phyloP scores from a whole-genome alignment of 257 asterid genomes.

The Solanum tacnaense region DNA sequence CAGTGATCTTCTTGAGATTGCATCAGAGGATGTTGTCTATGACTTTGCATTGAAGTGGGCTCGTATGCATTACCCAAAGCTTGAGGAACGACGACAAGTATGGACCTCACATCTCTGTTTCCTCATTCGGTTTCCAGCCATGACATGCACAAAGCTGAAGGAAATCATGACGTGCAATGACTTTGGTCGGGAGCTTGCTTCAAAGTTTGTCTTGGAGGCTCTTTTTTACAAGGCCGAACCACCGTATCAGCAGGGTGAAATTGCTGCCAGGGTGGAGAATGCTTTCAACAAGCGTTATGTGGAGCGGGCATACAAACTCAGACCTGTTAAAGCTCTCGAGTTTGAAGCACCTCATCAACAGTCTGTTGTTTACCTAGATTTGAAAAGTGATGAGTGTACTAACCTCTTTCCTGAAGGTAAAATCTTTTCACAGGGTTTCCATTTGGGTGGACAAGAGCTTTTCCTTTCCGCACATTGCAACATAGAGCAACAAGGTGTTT shows the following conservation, averaged over 20 bases:
- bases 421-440: slow-evolving; percentile 72
- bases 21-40: slow-evolving; percentile 72
- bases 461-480: slow-evolving; percentile 84
- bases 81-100: slow-evolving; percentile 59
- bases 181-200: slow-evolving; percentile 42
- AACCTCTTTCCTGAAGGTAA: slow-evolving; percentile 58
- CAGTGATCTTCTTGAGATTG: slow-evolving; percentile 67
- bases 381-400: slow-evolving; percentile 55
- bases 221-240: slow-evolving; percentile 70
- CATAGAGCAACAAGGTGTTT: slow-evolving; percentile 53
- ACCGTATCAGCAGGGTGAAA: slow-evolving; percentile 56
- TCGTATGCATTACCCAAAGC: slow-evolving; percentile 47
- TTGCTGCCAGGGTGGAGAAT: slow-evolving; percentile 31
- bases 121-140: slow-evolving; percentile 71
- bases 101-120: slow-evolving; percentile 47
- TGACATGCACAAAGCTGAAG: slow-evolving; percentile 70
- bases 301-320: slow-evolving; percentile 69
- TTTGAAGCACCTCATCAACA: slow-evolving; percentile 53
- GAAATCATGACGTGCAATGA: slow-evolving; percentile 58
- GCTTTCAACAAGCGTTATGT: slow-evolving; percentile 31
- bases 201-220: slow-evolving; percentile 67
- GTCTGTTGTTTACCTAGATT: slow-evolving; percentile 69
- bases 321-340: slow-evolving; percentile 68
- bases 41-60: slow-evolving; percentile 78
- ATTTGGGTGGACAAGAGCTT: slow-evolving; percentile 78